A percentile compares a stretch with the other conserved stretches of the same genome.
Evolutionary conservation across 1,139 yeast genomes (phyloP).

Genomic region (Candida pseudocylindracea): DNA sequence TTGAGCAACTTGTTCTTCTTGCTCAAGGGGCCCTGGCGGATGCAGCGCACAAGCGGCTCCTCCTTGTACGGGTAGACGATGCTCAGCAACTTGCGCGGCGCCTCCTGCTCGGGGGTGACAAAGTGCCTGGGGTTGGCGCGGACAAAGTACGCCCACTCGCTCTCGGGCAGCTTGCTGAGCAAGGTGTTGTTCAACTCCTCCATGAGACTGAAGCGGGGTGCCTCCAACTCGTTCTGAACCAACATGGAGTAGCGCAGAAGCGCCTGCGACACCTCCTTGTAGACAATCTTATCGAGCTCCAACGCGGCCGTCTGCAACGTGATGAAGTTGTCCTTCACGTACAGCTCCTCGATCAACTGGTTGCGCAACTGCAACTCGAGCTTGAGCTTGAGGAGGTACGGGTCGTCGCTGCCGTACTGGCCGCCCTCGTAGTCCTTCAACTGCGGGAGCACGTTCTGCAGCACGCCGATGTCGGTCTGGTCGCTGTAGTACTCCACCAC

Average conservation of each 20-base stretch:
- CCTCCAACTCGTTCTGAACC: constrained; percentile 7
- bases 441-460: constrained; percentile 2
- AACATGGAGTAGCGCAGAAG: constrained; percentile 15
- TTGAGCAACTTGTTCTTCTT: constrained; percentile 20
- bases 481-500: constrained; percentile 14
- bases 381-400: constrained; percentile 17
- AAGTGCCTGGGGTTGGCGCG: constrained; percentile 12
- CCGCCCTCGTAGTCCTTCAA: constrained; percentile 8
- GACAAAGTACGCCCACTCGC: constrained; percentile 20
- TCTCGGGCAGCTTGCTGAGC: constrained; percentile 2
- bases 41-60: constrained; percentile 21
- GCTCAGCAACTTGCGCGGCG: constrained; percentile 11
- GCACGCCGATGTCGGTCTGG: constrained; percentile 2
- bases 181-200: constrained; percentile 4
- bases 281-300: constrained; percentile 16
- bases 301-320: constrained; percentile 21
- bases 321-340: constrained; percentile 19
- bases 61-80: constrained; percentile 13
- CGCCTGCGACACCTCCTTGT: constrained; percentile 14
- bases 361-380: constrained; percentile 20
- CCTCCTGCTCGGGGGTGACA: constrained; percentile 8
- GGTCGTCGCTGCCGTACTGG: constrained; percentile 14
- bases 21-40: constrained; percentile 19
- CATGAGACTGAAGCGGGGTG: constrained; percentile 1
- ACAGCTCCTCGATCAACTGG: constrained; percentile 20